Percentiles rank a stretch among this genome's conserved stretches.
These are phyloP conservation scores for Pisolithus orientalis DNA, from an alignment of 768 basidiomycete species.

Conservation along the genomic window DNA sequence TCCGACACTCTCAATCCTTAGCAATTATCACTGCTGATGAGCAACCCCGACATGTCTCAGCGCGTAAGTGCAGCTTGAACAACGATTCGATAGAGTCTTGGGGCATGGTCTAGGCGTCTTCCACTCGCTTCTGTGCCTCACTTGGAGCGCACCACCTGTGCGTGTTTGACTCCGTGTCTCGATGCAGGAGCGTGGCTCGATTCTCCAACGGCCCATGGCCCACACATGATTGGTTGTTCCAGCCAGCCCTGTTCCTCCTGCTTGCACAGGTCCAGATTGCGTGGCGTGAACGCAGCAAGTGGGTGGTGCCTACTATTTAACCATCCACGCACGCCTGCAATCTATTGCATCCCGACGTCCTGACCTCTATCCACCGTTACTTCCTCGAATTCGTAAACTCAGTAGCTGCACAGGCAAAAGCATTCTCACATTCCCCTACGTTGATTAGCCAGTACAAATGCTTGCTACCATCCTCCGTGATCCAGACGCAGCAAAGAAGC, in stretches of 20 bases:
- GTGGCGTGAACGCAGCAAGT: constrained; percentile 37
- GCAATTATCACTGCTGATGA: constrained; percentile 5
- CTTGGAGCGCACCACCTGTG: constrained; percentile 18
- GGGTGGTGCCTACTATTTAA: constrained; percentile 34
- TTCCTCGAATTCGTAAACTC: constrained; percentile 28
- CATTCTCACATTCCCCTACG: constrained; percentile 28
- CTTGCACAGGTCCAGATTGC: constrained; percentile 26
- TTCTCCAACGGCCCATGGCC: constrained; percentile 16
- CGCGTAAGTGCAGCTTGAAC: constrained; percentile 9
- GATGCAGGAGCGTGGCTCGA: constrained; percentile 20
- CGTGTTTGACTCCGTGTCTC: constrained; percentile 22
- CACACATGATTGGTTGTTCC: constrained; percentile 18
- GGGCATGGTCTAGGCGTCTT: constrained; percentile 2
- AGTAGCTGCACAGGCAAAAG: constrained; percentile 21
- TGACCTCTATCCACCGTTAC: constrained; percentile 28
- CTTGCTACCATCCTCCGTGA: constrained; percentile 54
- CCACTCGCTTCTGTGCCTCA: constrained; percentile 11
- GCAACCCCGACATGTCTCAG: constrained; percentile 10
- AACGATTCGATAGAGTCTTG: constrained; percentile 5
- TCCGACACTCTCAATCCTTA: constrained; percentile 3
- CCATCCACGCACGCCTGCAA: constrained; percentile 29
- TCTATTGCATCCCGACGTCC: constrained; percentile 33
- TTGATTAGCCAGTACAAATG: constrained; percentile 46
- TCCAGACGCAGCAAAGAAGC: constrained; percentile 46
- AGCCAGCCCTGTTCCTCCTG: constrained; percentile 28